Evolutionary conservation across 1,139 yeast species (phyloP).

Genomic region (Candida pseudoviswanathii): DNA sequence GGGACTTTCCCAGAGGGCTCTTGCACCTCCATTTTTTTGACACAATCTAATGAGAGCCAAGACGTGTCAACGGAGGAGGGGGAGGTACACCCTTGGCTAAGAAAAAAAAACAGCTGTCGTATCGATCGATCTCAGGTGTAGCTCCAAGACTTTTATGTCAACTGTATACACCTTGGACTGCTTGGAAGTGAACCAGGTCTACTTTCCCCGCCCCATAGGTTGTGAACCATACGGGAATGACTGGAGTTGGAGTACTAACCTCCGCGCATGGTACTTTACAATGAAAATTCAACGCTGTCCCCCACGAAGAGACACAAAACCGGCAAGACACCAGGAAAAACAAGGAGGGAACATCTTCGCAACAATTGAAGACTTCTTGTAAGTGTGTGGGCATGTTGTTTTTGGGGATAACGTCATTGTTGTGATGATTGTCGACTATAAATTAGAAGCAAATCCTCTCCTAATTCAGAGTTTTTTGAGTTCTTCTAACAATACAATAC

Average conservation of each 20-base stretch:
- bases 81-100: not conserved
- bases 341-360: not conserved
- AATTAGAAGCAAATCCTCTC: not conserved
- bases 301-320: constrained; percentile 2
- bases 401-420: not conserved
- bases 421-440: not conserved
- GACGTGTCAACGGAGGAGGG: not conserved
- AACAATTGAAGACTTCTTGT: not conserved
- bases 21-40: not conserved
- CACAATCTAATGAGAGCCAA: not conserved
- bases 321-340: not conserved
- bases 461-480: not conserved
- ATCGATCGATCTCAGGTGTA: not conserved
- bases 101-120: not conserved
- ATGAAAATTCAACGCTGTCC: not conserved
- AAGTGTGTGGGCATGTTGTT: not conserved
- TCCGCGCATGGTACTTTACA: not conserved
- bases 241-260: not conserved
- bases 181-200: no score
- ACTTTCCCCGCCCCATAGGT: constrained; percentile 1
- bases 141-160: not conserved
- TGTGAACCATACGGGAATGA: not conserved
- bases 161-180: not conserved
- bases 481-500: not conserved
- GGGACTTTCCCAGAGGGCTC: no score